phyloP scores from a whole-genome alignment of 2,329 filamentous ascomycete genomes.

The Neofusicoccum parvum region DNA sequence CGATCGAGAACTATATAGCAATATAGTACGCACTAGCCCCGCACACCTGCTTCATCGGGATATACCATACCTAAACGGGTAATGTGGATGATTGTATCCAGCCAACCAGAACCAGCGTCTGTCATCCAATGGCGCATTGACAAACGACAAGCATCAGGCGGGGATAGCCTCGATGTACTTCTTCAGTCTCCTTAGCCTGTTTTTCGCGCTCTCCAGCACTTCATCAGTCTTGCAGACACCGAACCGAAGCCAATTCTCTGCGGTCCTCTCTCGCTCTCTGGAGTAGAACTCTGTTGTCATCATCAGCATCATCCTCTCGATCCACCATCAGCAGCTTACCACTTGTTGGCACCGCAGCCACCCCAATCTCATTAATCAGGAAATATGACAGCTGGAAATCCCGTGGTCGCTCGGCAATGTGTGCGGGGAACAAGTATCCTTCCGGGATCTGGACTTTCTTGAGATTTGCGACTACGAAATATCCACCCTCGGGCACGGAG shows the following conservation, averaged over 20 bases:
- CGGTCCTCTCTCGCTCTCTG: conserved; percentile 78
- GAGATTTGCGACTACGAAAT: conserved; percentile 96
- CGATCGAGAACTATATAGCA: too few relatives aligned
- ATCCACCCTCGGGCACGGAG: conserved; percentile 92
- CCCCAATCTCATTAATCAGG: conserved; percentile 91
- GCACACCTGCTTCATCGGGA: too few relatives aligned
- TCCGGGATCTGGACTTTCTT: conserved; percentile 79
- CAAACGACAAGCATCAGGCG: too few relatives aligned
- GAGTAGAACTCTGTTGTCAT: conserved; percentile 93
- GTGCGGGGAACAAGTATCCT: conserved; percentile 84
- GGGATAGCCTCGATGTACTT: conserved; percentile 6
- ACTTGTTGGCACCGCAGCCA: conserved; percentile 77
- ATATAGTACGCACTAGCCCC: too few relatives aligned
- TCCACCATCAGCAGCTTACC: too few relatives aligned
- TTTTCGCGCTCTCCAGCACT: conserved; percentile 59
- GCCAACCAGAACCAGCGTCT: too few relatives aligned
- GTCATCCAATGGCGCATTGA: too few relatives aligned
- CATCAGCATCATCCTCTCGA: too few relatives aligned
- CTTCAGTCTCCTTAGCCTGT: conserved; percentile 50
- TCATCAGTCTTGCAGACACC: conserved; percentile 95
- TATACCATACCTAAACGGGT: too few relatives aligned
- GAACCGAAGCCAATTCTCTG: conserved; percentile 91
- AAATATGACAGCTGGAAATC: conserved; percentile 98
- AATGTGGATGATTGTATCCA: too few relatives aligned
- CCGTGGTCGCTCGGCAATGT: conserved; percentile 81